A percentile compares a stretch with the other conserved stretches of the same genome.
Evolutionary conservation across 805 yeast species (phyloP).

Genomic region (Schwanniomyces occidentalis): DNA sequence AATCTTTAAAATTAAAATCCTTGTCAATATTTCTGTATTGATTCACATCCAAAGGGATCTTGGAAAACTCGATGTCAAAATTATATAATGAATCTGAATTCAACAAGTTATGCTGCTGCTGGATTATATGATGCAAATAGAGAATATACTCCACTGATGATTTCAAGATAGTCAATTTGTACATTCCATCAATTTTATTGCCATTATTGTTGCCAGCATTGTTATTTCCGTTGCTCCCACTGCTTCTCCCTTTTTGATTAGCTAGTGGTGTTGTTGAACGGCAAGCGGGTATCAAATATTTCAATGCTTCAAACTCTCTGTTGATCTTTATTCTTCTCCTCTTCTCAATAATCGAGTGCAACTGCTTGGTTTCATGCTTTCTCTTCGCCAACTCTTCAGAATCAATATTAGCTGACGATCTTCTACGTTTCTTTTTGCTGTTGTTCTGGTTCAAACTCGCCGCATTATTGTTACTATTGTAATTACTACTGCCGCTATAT

Average conservation of each 20-base stretch:
- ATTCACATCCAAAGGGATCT: slow-evolving; percentile 59
- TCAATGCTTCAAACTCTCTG: slow-evolving; percentile 79
- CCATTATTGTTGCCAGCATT: slow-evolving; percentile 23
- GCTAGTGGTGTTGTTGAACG: slow-evolving; percentile 44
- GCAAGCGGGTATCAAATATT: slow-evolving; percentile 78
- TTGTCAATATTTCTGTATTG: slow-evolving; percentile 58
- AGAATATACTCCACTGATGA: slow-evolving; percentile 81
- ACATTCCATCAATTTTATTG: slow-evolving; percentile 61
- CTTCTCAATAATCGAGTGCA: slow-evolving; percentile 78
- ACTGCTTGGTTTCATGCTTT: slow-evolving; percentile 44
- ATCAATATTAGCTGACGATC: slow-evolving; percentile 38
- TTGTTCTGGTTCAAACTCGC: slow-evolving; percentile 5
- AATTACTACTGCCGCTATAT: slow-evolving; percentile 17
- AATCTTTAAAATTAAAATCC: slow-evolving; percentile 51
- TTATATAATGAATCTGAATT: slow-evolving; percentile 27
- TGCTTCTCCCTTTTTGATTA: slow-evolving; percentile 6
- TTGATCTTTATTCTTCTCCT: slow-evolving; percentile 77
- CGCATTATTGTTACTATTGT: slow-evolving; percentile 1
- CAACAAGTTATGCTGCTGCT: slow-evolving; percentile 47
- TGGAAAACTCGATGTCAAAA: slow-evolving; percentile 50
- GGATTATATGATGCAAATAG: slow-evolving; percentile 62
- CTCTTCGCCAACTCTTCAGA: slow-evolving; percentile 43
- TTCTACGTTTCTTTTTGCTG: slow-evolving; percentile 36
- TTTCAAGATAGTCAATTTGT: slow-evolving; percentile 76
- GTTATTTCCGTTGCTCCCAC: slow-evolving; percentile 1